A percentile compares a stretch with the other conserved stretches of the same genome.
These are phyloP conservation scores for Hypoxylon sp. DNA, from an alignment of 2,329 filamentous ascomycete species.

Conservation along the genomic window DNA sequence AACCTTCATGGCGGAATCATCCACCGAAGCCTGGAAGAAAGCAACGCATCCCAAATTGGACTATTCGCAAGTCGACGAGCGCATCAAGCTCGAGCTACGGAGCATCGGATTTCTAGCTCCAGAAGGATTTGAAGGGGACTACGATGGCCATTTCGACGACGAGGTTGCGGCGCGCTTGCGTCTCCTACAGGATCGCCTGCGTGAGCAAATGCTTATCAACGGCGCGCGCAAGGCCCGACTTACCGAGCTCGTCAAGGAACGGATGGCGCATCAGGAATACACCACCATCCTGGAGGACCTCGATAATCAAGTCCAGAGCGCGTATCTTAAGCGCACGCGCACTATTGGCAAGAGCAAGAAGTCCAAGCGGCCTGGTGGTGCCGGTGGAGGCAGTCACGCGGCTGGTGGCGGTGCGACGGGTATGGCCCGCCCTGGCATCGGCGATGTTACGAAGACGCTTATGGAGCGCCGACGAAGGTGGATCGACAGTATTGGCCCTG, in stretches of 20 bases:
- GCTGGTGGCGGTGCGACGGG: constrained; percentile 70
- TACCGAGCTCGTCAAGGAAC: constrained; percentile 87
- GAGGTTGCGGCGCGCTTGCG: constrained; percentile 92
- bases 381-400: constrained; percentile 77
- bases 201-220: constrained; percentile 87
- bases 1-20: constrained; percentile 82
- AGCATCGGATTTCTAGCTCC: constrained; percentile 88
- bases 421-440: constrained; percentile 82
- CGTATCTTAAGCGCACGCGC: constrained; percentile 94
- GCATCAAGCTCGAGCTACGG: constrained; percentile 89
- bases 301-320: constrained; percentile 92
- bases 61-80: constrained; percentile 88
- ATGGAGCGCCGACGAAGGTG: constrained; percentile 93
- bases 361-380: constrained; percentile 82
- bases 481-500: constrained; percentile 90
- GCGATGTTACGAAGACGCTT: constrained; percentile 88
- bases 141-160: constrained; percentile 91
- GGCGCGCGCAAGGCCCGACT: constrained; percentile 90
- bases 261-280: constrained; percentile 97
- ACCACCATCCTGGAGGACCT: constrained; percentile 96
- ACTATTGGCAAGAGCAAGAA: constrained; percentile 96
- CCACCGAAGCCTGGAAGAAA: constrained; percentile 82
- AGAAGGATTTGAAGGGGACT: constrained; percentile 77
- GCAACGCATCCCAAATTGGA: constrained; percentile 81
- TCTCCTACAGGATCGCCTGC: constrained; percentile 83